Conservation (phyloP, 2,329 filamentous ascomycete species). For the Truncatella angustata region DNA sequence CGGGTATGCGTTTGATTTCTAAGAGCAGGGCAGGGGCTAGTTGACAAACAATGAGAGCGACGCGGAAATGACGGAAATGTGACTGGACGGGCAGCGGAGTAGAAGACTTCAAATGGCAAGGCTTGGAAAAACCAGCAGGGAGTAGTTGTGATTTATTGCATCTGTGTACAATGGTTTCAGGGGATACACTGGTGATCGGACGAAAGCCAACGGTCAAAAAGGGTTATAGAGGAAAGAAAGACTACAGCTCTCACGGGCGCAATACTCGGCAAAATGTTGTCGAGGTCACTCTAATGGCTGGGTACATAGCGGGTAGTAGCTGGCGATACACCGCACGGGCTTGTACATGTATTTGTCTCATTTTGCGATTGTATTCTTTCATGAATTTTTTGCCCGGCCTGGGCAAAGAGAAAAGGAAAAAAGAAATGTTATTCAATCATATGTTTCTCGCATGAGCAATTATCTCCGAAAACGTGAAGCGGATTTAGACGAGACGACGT, state of each 20-base stretch:
- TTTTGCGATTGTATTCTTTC: background rate
- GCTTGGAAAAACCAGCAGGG: background rate
- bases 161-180: slow-evolving; percentile 6
- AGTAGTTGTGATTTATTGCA: background rate
- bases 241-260: slow-evolving; percentile 21
- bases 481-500: background rate
- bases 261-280: slow-evolving; percentile 10
- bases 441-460: too few relatives aligned
- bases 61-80: slow-evolving; percentile 4
- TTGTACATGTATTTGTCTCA: background rate
- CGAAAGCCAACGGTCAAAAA: slow-evolving; percentile 3
- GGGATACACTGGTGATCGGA: slow-evolving; percentile 8
- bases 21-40: background rate
- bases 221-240: slow-evolving; percentile 17
- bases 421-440: background rate
- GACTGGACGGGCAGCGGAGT: background rate
- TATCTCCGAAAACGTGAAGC: background rate
- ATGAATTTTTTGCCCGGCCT: background rate
- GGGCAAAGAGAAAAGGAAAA: too few relatives aligned
- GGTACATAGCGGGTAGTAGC: slow-evolving; percentile 7
- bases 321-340: slow-evolving; percentile 5
- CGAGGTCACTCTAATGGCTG: slow-evolving; percentile 3
- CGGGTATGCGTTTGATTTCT: background rate
- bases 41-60: background rate
- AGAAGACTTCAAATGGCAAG: background rate